Percentiles rank a stretch among this genome's conserved stretches.
Conservation (phyloP, 2,329 filamentous ascomycete species). For the Ampelomyces quisqualis region DNA sequence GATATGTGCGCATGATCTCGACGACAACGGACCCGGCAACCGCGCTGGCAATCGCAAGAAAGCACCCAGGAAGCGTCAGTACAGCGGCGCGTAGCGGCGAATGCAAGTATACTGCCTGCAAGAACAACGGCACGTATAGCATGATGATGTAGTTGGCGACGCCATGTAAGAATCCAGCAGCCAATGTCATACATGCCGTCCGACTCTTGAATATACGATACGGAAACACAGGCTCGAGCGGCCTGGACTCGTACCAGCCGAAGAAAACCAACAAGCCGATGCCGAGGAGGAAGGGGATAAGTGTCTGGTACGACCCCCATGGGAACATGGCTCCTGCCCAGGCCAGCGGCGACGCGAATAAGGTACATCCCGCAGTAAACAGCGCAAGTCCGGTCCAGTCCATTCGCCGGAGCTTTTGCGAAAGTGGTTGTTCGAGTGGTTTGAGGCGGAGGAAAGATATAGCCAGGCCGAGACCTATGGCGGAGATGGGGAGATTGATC, state of each 20-base stretch:
- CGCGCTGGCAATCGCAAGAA: conserved; percentile 45
- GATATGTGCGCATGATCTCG: conserved; percentile 56
- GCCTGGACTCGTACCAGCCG: conserved; percentile 57
- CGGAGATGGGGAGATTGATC: conserved; percentile 46
- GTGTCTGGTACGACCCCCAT: conserved; percentile 59
- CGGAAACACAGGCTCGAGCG: conserved; percentile 53
- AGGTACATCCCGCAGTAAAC: conserved; percentile 47
- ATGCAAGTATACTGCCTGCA: conserved; percentile 40
- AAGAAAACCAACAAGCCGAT: conserved; percentile 49
- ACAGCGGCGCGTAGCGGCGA: conserved; percentile 36
- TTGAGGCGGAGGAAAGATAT: conserved; percentile 54
- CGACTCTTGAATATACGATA: conserved; percentile 49
- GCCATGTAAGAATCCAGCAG: conserved; percentile 59
- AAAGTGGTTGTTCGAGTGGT: conserved; percentile 45
- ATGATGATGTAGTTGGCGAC: conserved; percentile 44
- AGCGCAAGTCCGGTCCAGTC: conserved; percentile 53
- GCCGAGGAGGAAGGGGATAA: conserved; percentile 62
- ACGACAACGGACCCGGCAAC: conserved; percentile 2
- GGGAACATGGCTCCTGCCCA: conserved; percentile 53
- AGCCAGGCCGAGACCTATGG: conserved; percentile 47
- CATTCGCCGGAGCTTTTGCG: conserved; percentile 46
- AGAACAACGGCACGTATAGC: conserved; percentile 44
- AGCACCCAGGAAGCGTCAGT: conserved; percentile 41
- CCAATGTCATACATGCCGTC: conserved; percentile 51
- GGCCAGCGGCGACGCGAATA: conserved; percentile 52